Evolutionary conservation across 208 protist species (phyloP), one percentile per base, ranked within the genome.

Genomic region (Naegleria gruberi): DNA sequence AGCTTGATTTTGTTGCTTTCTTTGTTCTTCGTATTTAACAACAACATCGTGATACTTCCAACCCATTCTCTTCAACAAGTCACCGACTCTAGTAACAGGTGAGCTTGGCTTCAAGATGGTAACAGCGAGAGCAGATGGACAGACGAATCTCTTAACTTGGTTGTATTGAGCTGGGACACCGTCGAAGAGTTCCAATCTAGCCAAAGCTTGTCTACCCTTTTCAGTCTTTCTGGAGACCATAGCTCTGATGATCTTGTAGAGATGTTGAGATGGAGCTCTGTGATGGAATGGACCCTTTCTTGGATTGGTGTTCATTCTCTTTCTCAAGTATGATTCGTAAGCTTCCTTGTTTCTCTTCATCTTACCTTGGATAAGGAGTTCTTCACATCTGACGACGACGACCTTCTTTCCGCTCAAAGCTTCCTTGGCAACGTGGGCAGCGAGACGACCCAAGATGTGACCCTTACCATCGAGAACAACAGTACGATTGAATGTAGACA

Each of bases 241-340:
- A 91, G 97, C 98, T 92, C 98, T 96, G 91, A 99, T 95, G 45
- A 95, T 94, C 92, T 97, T 96, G 90, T 92, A 93, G 91, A 99
- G 97, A 57, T 99, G 99, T 82, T 97, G 95, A 30, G 97, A 95
- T 89, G 99, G 99, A 44, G 98, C 92, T 91, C 99, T 96, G 95
- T 98, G 95, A 94, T 99, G 99, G 95, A 98, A 98, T 87, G 97
- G 98, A 91, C 99, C 99, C 82, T 96, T 95, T 43, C 89, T 95
- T 57, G 98, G 99, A 96, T 99, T 99, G 91, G 97, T 98, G 94
- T 99, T 98, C 89, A 95, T 96, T 45, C 96, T 95, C 95, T 99
- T 99, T 91, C 95, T 93, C 15, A 99, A 92, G 93, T 97, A 99
- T 91, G 6, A 43, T 41, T 65, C 17, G 88, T 73, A 26, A 91